phyloP scores from a whole-genome alignment of 2,329 filamentous ascomycete genomes.

The Truncatella angustata region DNA sequence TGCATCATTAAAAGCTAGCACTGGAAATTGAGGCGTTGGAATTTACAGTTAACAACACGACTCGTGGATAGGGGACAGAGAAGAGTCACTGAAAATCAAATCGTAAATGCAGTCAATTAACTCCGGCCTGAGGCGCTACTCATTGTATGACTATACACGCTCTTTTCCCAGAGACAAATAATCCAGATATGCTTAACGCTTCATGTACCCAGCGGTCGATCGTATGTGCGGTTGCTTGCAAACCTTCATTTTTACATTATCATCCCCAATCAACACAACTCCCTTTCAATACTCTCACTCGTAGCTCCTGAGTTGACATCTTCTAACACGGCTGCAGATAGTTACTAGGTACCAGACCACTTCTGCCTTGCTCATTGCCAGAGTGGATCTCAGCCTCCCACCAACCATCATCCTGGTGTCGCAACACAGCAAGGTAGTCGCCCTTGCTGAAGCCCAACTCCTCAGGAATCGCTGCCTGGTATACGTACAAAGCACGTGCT shows the following conservation, averaged over 20 bases:
- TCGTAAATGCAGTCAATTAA: slow-evolving; percentile 8
- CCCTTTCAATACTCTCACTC: background rate
- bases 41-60: background rate
- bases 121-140: background rate
- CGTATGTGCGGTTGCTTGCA: slow-evolving; percentile 11
- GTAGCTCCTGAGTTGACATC: background rate
- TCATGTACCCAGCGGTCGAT: background rate
- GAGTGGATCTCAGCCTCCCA: slow-evolving; percentile 96
- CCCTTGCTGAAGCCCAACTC: slow-evolving; percentile 92
- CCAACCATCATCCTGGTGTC: slow-evolving; percentile 97
- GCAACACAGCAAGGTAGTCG: slow-evolving; percentile 82
- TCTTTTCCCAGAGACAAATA: slow-evolving; percentile 13
- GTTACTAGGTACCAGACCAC: slow-evolving; percentile 67
- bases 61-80: background rate
- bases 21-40: too few relatives aligned
- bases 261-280: slow-evolving; percentile 14
- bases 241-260: slow-evolving; percentile 6
- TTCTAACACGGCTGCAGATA: slow-evolving; percentile 58
- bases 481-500: slow-evolving; percentile 94
- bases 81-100: background rate
- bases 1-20: too few relatives aligned
- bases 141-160: slow-evolving; percentile 10
- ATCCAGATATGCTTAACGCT: slow-evolving; percentile 1
- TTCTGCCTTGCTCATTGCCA: slow-evolving; percentile 48
- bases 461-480: slow-evolving; percentile 91